A percentile compares a stretch with the other conserved stretches of the same genome.
Evolutionary conservation across 225 moss, liverwort and hornwort genomes (phyloP).

Genomic region (Anthoceros angustus): DNA sequence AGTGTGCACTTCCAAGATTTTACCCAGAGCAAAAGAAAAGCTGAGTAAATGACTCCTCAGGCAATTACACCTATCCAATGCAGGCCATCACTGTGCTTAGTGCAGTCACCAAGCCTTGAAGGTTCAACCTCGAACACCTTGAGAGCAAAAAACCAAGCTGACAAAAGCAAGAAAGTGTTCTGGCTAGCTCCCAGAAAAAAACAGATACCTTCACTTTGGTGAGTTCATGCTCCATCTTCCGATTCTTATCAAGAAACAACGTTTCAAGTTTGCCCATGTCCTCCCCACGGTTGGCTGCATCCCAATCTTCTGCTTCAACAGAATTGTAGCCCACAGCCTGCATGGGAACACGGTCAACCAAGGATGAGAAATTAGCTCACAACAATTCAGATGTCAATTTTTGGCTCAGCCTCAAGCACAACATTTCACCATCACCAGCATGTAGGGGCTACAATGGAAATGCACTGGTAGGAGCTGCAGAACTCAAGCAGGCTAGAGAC

Average conservation of each 20-base stretch:
- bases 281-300: constrained; percentile 84
- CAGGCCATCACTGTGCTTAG: background rate
- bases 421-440: too few relatives aligned
- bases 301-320: constrained; percentile 92
- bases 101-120: background rate
- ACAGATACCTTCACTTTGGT: constrained; percentile 72
- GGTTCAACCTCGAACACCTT: background rate
- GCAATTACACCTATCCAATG: constrained; percentile 56
- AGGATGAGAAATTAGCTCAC: background rate
- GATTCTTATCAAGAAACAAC: constrained; percentile 80
- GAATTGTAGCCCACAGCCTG: constrained; percentile 96
- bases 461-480: background rate
- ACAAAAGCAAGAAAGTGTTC: background rate
- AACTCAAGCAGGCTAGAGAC: background rate
- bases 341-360: background rate
- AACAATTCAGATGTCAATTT: too few relatives aligned
- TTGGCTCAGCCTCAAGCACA: too few relatives aligned
- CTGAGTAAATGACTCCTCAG: constrained; percentile 23
- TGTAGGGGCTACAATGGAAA: too few relatives aligned
- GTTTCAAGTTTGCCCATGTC: constrained; percentile 98
- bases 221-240: constrained; percentile 96
- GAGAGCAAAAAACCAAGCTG: background rate
- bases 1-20: too few relatives aligned
- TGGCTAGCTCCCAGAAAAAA: constrained; percentile 2
- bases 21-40: too few relatives aligned